Evolutionary conservation across 345 rosid genomes (phyloP).

Genomic region (Salix suchowensis): DNA sequence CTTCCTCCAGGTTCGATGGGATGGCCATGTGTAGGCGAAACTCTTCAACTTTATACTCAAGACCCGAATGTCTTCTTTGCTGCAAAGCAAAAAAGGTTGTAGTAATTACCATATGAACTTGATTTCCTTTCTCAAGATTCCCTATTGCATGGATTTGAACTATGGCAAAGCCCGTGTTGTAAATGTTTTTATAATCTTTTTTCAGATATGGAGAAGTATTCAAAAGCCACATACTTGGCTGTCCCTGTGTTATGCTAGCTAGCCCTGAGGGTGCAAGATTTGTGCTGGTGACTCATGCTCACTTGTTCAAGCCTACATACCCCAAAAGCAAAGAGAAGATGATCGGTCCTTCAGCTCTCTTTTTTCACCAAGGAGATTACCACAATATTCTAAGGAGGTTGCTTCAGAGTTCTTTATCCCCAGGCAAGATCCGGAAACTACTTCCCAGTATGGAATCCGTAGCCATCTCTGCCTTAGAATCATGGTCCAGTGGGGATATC

Average conservation of each 20-base stretch:
- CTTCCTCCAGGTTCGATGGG: conserved; percentile 64
- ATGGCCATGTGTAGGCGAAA: conserved; percentile 58
- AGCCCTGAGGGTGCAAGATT: conserved; percentile 46
- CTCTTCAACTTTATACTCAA: conserved; percentile 47
- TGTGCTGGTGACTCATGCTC: conserved; percentile 45
- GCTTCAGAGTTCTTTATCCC: conserved; percentile 40
- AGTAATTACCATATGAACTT: not conserved
- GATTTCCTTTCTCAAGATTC: not conserved
- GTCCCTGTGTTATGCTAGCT: conserved; percentile 47
- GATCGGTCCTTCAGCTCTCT: conserved; percentile 47
- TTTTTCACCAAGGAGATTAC: conserved; percentile 49
- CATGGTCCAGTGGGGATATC: conserved; percentile 19
- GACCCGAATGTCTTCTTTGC: conserved; percentile 49
- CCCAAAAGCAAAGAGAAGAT: conserved; percentile 49
- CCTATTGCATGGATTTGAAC: not conserved
- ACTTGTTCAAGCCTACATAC: conserved; percentile 51
- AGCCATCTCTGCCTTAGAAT: conserved; percentile 29
- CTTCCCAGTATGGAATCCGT: conserved; percentile 39
- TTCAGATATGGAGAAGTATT: conserved; percentile 44
- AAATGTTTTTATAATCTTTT: not conserved
- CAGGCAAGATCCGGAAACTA: conserved; percentile 19
- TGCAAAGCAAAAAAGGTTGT: conserved; percentile 35
- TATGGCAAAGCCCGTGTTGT: not conserved
- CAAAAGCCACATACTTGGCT: conserved; percentile 53
- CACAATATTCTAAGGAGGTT: conserved; percentile 39